Evolutionary conservation across 495 filamentous ascomycete species (phyloP), one percentile per base, ranked within the genome.

Genomic region (Hypoxylon subgilvum): DNA sequence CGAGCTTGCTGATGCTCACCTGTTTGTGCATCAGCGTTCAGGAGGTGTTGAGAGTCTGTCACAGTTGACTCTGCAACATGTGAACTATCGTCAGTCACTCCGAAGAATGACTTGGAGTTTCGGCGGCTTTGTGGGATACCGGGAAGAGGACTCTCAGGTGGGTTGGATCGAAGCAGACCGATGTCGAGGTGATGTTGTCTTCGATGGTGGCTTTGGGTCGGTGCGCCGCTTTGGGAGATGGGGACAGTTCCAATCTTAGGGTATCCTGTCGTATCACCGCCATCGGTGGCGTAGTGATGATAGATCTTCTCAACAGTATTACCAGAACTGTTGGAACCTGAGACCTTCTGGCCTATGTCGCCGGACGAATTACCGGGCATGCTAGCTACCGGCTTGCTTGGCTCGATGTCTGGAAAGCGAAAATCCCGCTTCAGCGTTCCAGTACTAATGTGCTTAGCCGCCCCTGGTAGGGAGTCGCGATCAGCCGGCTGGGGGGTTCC

Each of bases 251-350:
- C 8, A 27, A 27, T 8, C 3, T 3, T 27, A 27, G 23, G 23
- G 8, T 3, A 27, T 27, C 3, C 23, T 4, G 23, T 27, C 31
- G 7, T 3, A 10, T 34, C 31, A 1, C 41, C 38, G 3, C 52
- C 42, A 18, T 31, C 22, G 0, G 52, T 35, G 6, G 60, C 27
- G 34, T 73, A 72, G 34, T 71, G 66, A 1, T 63, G 57, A 31
- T 69, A 54, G 6, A 73, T 73, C 32, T 65, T 61, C 21, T 69
- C 68, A 10, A 72, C 63, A 0, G 71, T 70, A 31, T 58, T 70
- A 19, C 39, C 65, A 17, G 68, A 68, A 13, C 32, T 58, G 44
- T 43, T 58, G 28, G 54, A 34, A 3, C 21, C 30, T 17, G 31
- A 28, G 3, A 36, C 10, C 10, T 60, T 38, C 17, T 35, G 39